Evolutionary conservation across 768 basidiomycete genomes (phyloP).

Genomic region (Sporobolomyces roseus): DNA sequence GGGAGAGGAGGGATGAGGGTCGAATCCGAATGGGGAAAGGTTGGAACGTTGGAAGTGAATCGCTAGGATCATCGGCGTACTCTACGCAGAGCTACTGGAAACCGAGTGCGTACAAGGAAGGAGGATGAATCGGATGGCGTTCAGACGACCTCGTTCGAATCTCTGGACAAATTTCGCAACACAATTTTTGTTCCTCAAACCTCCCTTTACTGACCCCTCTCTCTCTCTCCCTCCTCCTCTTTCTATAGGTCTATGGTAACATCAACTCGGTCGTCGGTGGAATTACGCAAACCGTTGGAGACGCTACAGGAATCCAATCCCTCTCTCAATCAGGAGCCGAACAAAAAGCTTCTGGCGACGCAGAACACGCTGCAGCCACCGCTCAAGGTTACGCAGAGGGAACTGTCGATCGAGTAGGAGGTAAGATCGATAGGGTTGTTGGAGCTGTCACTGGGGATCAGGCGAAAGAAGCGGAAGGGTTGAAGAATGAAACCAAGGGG

Average conservation of each 20-base stretch:
- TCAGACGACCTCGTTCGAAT: too few species aligned
- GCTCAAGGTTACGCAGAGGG: constrained; percentile 33
- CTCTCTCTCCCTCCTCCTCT: too few species aligned
- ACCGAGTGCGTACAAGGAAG: too few species aligned
- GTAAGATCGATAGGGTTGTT: constrained; percentile 35
- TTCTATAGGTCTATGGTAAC: constrained; percentile 16
- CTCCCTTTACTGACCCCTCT: too few species aligned
- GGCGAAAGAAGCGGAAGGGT: constrained; percentile 20
- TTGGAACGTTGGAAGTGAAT: too few species aligned
- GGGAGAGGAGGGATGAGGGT: too few species aligned
- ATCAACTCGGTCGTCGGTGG: constrained; percentile 27
- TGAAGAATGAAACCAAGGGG: constrained; percentile 27
- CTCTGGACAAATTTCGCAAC: too few species aligned
- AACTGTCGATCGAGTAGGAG: constrained; percentile 21
- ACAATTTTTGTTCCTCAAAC: too few species aligned
- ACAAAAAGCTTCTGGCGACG: constrained; percentile 21
- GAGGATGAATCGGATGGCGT: too few species aligned
- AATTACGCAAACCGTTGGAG: constrained; percentile 22
- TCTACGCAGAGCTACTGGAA: too few species aligned
- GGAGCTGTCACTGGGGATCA: constrained; percentile 37
- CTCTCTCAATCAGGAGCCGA: constrained; percentile 25
- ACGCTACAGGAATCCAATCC: constrained; percentile 24
- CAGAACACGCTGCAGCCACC: constrained; percentile 35
- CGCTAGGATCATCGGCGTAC: too few species aligned
- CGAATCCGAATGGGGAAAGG: too few species aligned